These are phyloP conservation scores for Sporothrix humicola DNA, from an alignment of 2,329 filamentous ascomycete genomes.

Conservation along the genomic window DNA sequence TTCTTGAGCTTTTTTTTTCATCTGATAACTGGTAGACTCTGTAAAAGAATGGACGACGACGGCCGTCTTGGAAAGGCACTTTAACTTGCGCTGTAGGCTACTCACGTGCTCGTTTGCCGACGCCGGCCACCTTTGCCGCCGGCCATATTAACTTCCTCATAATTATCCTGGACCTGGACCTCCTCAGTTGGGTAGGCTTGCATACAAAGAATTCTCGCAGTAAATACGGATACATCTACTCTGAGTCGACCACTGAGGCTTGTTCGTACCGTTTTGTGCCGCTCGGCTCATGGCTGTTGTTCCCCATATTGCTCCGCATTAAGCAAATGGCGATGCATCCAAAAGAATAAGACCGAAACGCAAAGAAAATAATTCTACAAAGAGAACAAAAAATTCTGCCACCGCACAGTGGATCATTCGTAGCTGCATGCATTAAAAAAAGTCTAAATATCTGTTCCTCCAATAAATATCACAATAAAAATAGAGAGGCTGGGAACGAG, in stretches of 20 bases:
- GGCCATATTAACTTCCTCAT: neutral
- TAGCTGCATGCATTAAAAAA: constrained; percentile 4
- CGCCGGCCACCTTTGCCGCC: constrained; percentile 22
- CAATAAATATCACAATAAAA: too few relatives aligned
- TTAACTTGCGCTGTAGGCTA: too few relatives aligned
- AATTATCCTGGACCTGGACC: neutral
- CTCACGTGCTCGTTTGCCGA: constrained; percentile 22
- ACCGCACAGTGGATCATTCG: neutral
- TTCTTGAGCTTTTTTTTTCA: neutral
- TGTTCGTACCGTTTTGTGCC: neutral
- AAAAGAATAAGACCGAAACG: neutral
- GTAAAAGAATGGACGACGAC: too few relatives aligned
- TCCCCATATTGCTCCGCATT: neutral
- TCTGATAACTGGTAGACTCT: neutral
- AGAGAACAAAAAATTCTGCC: neutral
- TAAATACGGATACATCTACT: too few relatives aligned
- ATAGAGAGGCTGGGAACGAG: neutral
- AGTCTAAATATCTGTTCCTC: neutral
- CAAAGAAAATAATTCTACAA: neutral
- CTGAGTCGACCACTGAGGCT: neutral
- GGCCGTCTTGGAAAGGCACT: too few relatives aligned
- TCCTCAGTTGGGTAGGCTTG: constrained; percentile 11
- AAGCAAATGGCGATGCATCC: neutral
- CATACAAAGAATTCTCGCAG: neutral
- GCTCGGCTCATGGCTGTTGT: neutral